These are phyloP conservation scores for Emericellopsis atlantica DNA, from an alignment of 2,329 filamentous ascomycete genomes.

Conservation along the genomic window DNA sequence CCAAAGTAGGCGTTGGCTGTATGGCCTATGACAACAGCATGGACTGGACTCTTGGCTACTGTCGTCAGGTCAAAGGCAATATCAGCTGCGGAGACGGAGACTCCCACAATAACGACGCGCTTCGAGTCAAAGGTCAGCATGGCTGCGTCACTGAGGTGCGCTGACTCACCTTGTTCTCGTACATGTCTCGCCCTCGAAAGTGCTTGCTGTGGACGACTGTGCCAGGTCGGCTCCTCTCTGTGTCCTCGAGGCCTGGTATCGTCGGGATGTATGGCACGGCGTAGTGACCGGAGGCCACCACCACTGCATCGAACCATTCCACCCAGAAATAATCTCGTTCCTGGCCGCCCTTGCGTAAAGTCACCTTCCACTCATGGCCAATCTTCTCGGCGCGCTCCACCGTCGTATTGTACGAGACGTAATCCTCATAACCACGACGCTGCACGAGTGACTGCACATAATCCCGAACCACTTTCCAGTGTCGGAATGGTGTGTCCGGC, in stretches of 20 bases:
- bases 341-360: slow-evolving; percentile 24
- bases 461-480: slow-evolving; percentile 41
- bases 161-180: slow-evolving; percentile 26
- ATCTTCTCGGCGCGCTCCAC: slow-evolving; percentile 45
- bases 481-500: slow-evolving; percentile 45
- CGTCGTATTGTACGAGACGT: slow-evolving; percentile 43
- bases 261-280: slow-evolving; percentile 42
- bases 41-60: slow-evolving; percentile 30
- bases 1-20: slow-evolving; percentile 41
- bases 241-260: slow-evolving; percentile 33
- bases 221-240: slow-evolving; percentile 30
- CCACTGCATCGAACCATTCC: slow-evolving; percentile 48
- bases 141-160: not conserved
- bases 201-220: slow-evolving; percentile 43
- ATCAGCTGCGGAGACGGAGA: slow-evolving; percentile 52
- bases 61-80: slow-evolving; percentile 40
- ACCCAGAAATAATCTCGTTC: slow-evolving; percentile 46
- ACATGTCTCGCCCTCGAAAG: slow-evolving; percentile 32
- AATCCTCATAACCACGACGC: slow-evolving; percentile 37
- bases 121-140: slow-evolving; percentile 11
- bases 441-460: slow-evolving; percentile 41
- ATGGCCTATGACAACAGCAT: slow-evolving; percentile 36
- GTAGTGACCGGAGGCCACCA: slow-evolving; percentile 49
- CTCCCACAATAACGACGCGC: slow-evolving; percentile 49
- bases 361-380: slow-evolving; percentile 36